Percentiles rank a stretch among this genome's conserved stretches.
Evolutionary conservation across 306 rosid species (phyloP).

Genomic region (Castanea crenata): DNA sequence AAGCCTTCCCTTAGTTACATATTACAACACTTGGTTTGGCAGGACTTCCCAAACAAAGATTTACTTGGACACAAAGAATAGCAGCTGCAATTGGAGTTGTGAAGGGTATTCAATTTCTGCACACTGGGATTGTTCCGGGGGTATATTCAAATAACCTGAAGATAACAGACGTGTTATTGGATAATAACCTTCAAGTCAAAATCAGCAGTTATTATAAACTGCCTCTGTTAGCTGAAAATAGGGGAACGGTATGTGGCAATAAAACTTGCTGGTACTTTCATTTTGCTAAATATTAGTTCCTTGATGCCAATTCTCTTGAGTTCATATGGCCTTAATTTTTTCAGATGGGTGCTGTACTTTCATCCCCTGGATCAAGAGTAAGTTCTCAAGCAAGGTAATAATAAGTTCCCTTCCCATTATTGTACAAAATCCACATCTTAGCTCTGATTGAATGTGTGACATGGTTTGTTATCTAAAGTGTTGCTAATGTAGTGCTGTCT

Average conservation of each 20-base stretch:
- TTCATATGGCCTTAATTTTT: constrained; percentile 19
- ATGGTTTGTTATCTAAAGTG: neutral
- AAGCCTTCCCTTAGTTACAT: constrained; percentile 1
- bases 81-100: constrained; percentile 77
- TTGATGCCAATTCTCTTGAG: neutral
- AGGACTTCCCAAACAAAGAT: constrained; percentile 58
- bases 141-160: constrained; percentile 70
- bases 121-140: constrained; percentile 93
- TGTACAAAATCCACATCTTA: neutral
- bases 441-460: neutral
- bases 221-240: constrained; percentile 55
- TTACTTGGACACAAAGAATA: constrained; percentile 84
- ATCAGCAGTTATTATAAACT: constrained; percentile 74
- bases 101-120: constrained; percentile 90
- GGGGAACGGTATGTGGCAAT: constrained; percentile 45
- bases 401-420: constrained; percentile 5
- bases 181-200: constrained; percentile 69
- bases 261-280: neutral
- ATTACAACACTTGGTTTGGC: constrained; percentile 30
- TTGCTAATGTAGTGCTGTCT: neutral
- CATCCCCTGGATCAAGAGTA: constrained; percentile 50
- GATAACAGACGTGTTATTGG: constrained; percentile 77
- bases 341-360: constrained; percentile 55
- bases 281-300: constrained; percentile 5
- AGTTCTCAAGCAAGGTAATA: constrained; percentile 56